Evolutionary conservation across 176 grass and related monocot species (phyloP), one percentile per base, ranked within the genome.

Genomic region (Carex myosuroides): DNA sequence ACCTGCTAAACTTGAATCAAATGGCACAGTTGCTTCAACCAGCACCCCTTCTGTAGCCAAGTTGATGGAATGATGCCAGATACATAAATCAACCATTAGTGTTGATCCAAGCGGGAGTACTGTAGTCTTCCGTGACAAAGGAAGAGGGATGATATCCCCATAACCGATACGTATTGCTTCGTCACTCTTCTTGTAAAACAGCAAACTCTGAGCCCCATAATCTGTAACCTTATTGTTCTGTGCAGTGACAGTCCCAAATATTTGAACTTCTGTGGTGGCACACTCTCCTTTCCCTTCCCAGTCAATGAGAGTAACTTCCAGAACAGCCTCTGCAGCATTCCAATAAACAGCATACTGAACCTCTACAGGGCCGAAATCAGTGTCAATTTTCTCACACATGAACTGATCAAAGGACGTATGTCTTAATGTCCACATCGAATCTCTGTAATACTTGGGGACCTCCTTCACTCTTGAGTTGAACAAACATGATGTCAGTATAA

Each of bases 71-170:
- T 35, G 32, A 70, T 70, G 66, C 66, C 66, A n/a, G 9, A 70
- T 70, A 42, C 67, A 70, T 8, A 70, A 44, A 70, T 70, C 67
- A 20, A 70, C 67, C 33, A 70, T 70, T 70, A 70, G 67, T 3
- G 8, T 41, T 9, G 67, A 70, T 70, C 67, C 67, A 70, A 70
- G 67, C 0, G 35, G 67, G 16, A 70, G 35, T 70, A n/a, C 67
- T 42, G 14, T 13, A 42, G 9, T 33, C 1, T 70, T 70, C 17
- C 67, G 16, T 71, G 7, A 42, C 68, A 71, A 8, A 20, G 37
- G 33, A 2, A 71, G 37, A 44, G 16, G 35, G 16, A 70, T 70
- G 33, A 1, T 2, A 70, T 70, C 16, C 16, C 16, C 35, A 44
- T 9, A 42, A 33, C 35, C 35, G 10, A 70, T n/a, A 70, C 6